phyloP scores from a whole-genome alignment of 805 yeast species.

The Starmerella bacillaris region DNA sequence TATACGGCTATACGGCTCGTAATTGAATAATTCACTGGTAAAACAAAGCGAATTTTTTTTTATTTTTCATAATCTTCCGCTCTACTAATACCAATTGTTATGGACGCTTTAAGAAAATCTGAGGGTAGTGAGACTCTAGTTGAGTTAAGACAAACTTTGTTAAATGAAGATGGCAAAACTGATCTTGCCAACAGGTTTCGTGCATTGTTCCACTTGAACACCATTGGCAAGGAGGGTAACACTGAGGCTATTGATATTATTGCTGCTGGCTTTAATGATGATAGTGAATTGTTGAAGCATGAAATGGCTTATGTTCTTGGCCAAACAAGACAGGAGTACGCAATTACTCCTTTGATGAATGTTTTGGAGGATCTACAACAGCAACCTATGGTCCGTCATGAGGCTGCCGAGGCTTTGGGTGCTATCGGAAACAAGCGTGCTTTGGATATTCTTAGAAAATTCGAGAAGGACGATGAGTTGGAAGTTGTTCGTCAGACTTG shows the following conservation, averaged over 20 bases:
- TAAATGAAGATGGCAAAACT: constrained; percentile 34
- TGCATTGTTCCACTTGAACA: constrained; percentile 80
- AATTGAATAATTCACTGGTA: too few species aligned
- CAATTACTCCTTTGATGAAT: constrained; percentile 56
- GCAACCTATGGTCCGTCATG: constrained; percentile 96
- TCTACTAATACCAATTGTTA: too few species aligned
- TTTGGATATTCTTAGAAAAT: constrained; percentile 44
- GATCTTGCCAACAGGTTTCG: constrained; percentile 78
- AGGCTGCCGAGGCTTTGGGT: constrained; percentile 97
- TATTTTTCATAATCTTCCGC: too few species aligned
- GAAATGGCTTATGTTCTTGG: constrained; percentile 96
- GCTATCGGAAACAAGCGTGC: constrained; percentile 76
- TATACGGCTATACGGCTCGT: too few species aligned
- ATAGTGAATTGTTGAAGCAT: constrained; percentile 81
- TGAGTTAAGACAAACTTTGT: constrained; percentile 17
- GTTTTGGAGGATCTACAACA: constrained; percentile 42
- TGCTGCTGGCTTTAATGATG: constrained; percentile 62
- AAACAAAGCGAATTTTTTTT: too few species aligned
- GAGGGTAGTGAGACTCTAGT: constrained; percentile 16
- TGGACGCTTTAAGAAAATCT: constrained; percentile 18
- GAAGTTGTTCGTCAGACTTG: constrained; percentile 92
- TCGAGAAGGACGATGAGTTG: constrained; percentile 53
- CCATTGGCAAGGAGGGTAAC: constrained; percentile 58
- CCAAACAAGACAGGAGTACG: constrained; percentile 69
- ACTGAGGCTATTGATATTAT: constrained; percentile 62